Base-by-base conservation (phyloP, 2,329 filamentous ascomycete genomes). In the Monosporascus sp. region DNA sequence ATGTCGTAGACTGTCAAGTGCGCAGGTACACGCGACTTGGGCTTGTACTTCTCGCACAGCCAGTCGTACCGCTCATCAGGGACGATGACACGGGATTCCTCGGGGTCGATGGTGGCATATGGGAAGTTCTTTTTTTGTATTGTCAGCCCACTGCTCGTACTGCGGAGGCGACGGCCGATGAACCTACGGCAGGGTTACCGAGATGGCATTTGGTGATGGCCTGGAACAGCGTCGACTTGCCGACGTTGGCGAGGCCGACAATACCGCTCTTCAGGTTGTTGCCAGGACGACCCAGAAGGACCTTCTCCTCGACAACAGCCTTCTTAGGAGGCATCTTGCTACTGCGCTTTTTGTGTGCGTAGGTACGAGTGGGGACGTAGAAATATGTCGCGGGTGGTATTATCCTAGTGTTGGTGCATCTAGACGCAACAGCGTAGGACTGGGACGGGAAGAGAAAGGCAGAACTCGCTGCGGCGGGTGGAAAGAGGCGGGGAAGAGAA, bases 261-360 rank as follows among this genome's bases (percentile, higher is more conserved):
- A 99, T 99, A 79, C 94, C 95, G 80, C 90, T 97, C 85, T 97
- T 99, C 75, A 99, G 75, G 78, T 85, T 97, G 83, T 99, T 99
- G 70, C 94, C 94, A 62, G 94, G 94, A 71, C 94, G 83, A 74
- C 94, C 94, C 75, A 99, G 82, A 65, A 94, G 86, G 74, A 97
- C 82, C 86, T 97, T 97, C 82, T 97, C 89, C 82, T 97, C 89
- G 67, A 90, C 85, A 66, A 85, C 87, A 51, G 76, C 79, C 78
- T 97, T 97, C 83, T 99, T 99, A 72, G 94, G 94, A 76, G 90
- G 81, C 94, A 99, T 99, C 72, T 84, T 91, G 71, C 73, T 79
- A 72, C 74, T 78, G 72, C 81, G 85, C 68, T 80, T 76, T 63
- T 75, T 78, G 65, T 62, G 82, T 67, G 79, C 77, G 78, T 84